Conservation (phyloP, 2,329 filamentous ascomycete species). For the Fusarium sp. region DNA sequence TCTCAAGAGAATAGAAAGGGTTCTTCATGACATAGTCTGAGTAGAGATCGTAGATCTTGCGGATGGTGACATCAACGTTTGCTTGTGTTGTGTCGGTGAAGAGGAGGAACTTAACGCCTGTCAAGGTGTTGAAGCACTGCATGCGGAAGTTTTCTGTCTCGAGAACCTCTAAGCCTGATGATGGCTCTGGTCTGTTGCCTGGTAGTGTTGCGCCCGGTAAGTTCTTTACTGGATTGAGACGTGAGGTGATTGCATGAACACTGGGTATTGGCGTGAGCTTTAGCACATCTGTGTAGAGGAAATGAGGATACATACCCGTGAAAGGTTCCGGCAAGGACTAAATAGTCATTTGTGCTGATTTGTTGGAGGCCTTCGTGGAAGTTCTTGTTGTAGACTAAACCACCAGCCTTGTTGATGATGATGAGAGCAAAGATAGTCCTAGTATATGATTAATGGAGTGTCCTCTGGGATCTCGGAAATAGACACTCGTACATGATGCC, state of each 20-base stretch:
- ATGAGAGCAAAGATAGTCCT: conserved; percentile 97
- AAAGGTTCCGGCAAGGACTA: conserved; percentile 96
- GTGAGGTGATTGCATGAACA: conserved; percentile 75
- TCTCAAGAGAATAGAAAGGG: conserved; percentile 97
- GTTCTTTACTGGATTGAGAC: conserved; percentile 66
- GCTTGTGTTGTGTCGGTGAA: conserved; percentile 92
- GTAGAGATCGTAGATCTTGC: conserved; percentile 92
- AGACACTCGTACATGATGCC: conserved; percentile 31
- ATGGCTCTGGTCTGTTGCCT: conserved; percentile 67
- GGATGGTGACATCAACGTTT: conserved; percentile 85
- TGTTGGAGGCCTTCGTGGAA: conserved; percentile 90
- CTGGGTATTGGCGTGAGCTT: conserved; percentile 51
- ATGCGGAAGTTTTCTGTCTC: conserved; percentile 95
- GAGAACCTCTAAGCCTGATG: conserved; percentile 88
- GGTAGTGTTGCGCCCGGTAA: conserved; percentile 51
- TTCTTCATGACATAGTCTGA: conserved; percentile 99
- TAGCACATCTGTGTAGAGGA: conserved; percentile 11
- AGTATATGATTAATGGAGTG: conserved; percentile 15
- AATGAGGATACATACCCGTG: conserved; percentile 73
- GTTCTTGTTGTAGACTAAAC: conserved; percentile 94
- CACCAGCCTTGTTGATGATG: conserved; percentile 98
- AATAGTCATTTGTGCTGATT: conserved; percentile 93
- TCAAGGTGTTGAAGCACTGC: conserved; percentile 95
- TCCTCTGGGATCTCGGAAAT: neutral
- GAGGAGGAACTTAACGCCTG: conserved; percentile 93